Evolutionary conservation across 805 yeast genomes (phyloP), one percentile per base, ranked within the genome.

Genomic region (Cyberlindnera veronae): DNA sequence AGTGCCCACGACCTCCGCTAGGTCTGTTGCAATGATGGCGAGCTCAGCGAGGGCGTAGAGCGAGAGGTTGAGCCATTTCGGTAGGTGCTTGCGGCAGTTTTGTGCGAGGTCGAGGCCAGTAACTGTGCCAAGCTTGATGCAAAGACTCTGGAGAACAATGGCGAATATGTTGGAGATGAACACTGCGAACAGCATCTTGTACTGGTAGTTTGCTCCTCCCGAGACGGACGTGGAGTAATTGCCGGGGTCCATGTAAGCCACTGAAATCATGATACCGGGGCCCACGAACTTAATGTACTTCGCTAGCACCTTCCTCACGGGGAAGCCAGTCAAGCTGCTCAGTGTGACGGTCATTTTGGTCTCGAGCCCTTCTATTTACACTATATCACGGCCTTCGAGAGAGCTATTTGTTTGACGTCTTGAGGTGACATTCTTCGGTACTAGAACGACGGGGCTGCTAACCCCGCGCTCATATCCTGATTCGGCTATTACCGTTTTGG

Each of bases 1-100:
- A 3, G 95, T 84, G 2, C 97, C 97, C 7, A 89, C 91, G 10
- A 89, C 96, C 61, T 89, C 97, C 1, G 96, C 96, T 53, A 89
- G 66, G 59, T 89, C 97, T 0, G 97, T 89, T 9, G 95, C 95
- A 26, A 89, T 81, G 46, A 89, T 89, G 3, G 96, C 95, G 18
- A 86, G 52, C 54, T 89, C 96, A 0, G 96, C 88, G 51, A 84
- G 71, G 2, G 76, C 57, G 57, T 88, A 89, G 5, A 88, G 64
- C 6, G 71, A 44, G 10, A 79, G 41, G 49, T 81, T 81, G 45
- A 81, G 62, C 72, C 79, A 73, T 12, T 58, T 58, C 0, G 88
- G 84, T 17, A 85, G 66, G 50, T 81, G 81, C 44, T 70, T 65
- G 26, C 85, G 71, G 61, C 93, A 85, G 65, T 79, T 82, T 53